Percentiles rank a stretch among this genome's conserved stretches.
These are phyloP conservation scores for Epichloe brachyelytri DNA, from an alignment of 2,329 filamentous ascomycete genomes.

Conservation along the genomic window DNA sequence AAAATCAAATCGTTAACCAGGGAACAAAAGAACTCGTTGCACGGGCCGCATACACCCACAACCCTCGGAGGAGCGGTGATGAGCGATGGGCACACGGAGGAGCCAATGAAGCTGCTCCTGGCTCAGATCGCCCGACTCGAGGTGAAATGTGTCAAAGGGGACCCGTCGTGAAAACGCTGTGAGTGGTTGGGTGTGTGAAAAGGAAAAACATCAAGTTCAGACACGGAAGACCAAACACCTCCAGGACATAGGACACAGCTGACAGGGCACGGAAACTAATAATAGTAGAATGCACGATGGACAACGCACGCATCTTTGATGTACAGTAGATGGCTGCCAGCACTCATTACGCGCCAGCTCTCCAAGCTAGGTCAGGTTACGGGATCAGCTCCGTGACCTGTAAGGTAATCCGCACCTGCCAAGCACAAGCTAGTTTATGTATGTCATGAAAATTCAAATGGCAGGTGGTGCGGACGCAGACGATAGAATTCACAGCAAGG, in stretches of 20 bases:
- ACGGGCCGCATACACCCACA: background rate
- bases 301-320: too few species aligned
- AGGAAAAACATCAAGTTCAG: background rate
- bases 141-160: constrained; percentile 5
- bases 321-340: too few species aligned
- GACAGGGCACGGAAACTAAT: too few species aligned
- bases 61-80: constrained; percentile 7
- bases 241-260: background rate
- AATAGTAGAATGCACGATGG: too few species aligned
- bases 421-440: background rate
- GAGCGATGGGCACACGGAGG: constrained; percentile 1
- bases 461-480: background rate
- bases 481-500: background rate
- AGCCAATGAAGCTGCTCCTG: constrained; percentile 8
- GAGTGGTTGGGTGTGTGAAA: background rate
- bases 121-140: constrained; percentile 6
- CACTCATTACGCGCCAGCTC: background rate
- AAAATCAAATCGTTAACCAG: background rate
- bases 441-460: background rate
- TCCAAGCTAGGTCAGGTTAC: too few species aligned
- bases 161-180: background rate
- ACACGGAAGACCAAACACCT: background rate
- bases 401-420: background rate
- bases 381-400: background rate
- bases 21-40: constrained; percentile 1